Conservation (phyloP, 495 filamentous ascomycete genomes). For the Aspergillus carlsbadensis region DNA sequence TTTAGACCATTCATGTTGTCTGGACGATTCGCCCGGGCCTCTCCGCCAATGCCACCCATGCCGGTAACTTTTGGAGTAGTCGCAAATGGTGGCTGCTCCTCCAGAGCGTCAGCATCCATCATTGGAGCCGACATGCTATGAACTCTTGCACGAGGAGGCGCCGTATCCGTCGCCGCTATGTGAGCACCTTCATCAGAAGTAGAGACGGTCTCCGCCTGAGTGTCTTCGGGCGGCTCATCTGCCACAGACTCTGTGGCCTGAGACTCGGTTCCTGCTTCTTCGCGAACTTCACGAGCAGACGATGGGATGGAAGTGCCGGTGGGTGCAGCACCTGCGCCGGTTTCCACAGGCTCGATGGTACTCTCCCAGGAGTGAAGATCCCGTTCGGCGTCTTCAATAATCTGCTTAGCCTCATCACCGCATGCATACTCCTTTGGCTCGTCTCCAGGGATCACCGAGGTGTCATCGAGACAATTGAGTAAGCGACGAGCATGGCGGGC, state of each 20-base stretch:
- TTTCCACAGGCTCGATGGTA: slow-evolving; percentile 52
- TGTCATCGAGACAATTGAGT: slow-evolving; percentile 86
- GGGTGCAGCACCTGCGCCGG: slow-evolving; percentile 8
- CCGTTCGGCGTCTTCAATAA: slow-evolving; percentile 91
- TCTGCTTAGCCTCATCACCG: slow-evolving; percentile 64
- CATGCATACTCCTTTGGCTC: slow-evolving; percentile 62
- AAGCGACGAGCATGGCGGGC: slow-evolving; percentile 85
- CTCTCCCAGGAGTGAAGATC: slow-evolving; percentile 75
- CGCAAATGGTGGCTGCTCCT: background rate
- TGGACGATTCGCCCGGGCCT: background rate
- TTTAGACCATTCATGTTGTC: background rate
- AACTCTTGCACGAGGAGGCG: background rate
- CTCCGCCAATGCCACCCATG: background rate
- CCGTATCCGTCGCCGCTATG: background rate
- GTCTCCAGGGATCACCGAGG: slow-evolving; percentile 86
- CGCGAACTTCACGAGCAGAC: slow-evolving; percentile 5
- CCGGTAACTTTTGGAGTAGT: background rate
- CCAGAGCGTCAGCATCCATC: slow-evolving; percentile 7
- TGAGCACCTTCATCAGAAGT: background rate
- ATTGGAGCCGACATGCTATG: slow-evolving; percentile 7
- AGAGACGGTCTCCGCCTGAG: background rate
- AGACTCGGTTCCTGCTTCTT: background rate
- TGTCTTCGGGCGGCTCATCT: background rate
- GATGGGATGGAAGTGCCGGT: slow-evolving; percentile 15
- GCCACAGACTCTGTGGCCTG: background rate